Evolutionary conservation across 129 eudicot species (phyloP).

Genomic region (Lonicera japonica): DNA sequence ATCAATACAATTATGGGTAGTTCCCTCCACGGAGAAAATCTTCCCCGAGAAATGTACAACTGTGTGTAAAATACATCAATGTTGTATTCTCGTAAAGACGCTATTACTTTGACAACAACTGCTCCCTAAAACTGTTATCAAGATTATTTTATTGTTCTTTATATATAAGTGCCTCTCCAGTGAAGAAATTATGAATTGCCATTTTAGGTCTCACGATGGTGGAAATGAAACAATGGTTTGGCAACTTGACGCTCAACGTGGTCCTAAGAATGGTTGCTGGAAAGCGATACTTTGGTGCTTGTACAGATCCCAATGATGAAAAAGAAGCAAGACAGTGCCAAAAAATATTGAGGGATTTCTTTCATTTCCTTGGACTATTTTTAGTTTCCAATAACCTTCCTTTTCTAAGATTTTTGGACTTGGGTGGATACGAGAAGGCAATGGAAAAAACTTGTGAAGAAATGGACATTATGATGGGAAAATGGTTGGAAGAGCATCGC

Average conservation of each 20-base stretch:
- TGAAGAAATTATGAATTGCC: too few species aligned
- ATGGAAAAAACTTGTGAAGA: slow-evolving; percentile 2
- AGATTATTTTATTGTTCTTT: too few species aligned
- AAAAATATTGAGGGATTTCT: not conserved
- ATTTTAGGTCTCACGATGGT: not conserved
- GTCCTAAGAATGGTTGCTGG: not conserved
- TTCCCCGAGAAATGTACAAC: too few species aligned
- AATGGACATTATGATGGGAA: not conserved
- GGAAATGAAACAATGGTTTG: slow-evolving; percentile 10
- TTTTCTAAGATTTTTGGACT: slow-evolving; percentile 11
- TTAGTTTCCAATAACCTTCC: slow-evolving; percentile 3
- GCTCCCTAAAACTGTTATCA: too few species aligned
- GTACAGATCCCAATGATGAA: not conserved
- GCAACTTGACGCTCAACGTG: not conserved
- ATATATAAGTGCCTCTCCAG: too few species aligned
- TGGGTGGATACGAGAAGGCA: slow-evolving; percentile 11
- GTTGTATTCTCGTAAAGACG: too few species aligned
- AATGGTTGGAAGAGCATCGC: slow-evolving; percentile 13
- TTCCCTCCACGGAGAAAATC: too few species aligned
- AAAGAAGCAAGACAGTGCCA: not conserved
- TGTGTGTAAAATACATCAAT: too few species aligned
- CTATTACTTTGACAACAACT: too few species aligned
- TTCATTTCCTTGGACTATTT: not conserved
- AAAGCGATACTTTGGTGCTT: not conserved
- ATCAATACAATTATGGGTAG: too few species aligned